Conservation (phyloP, 352 stramenopile genomes). For the Pythium phragmitis region DNA sequence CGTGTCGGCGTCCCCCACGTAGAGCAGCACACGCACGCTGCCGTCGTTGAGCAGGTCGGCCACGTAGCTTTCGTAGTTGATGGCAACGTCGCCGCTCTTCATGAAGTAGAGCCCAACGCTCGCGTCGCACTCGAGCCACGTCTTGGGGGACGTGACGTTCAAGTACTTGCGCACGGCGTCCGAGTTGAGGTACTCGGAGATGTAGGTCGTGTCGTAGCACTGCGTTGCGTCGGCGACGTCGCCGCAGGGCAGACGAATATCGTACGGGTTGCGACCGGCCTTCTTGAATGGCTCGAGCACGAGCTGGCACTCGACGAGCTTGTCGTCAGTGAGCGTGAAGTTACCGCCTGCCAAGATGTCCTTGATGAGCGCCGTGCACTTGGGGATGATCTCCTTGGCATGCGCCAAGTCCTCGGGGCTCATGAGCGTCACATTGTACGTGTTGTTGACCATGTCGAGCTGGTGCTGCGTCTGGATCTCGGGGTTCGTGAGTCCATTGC, state of each 20-base stretch:
- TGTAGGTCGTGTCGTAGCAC: constrained; percentile 25
- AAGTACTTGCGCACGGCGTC: neutral
- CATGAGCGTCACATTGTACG: constrained; percentile 60
- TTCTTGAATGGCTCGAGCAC: constrained; percentile 25
- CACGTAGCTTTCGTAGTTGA: constrained; percentile 4
- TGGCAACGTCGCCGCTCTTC: neutral
- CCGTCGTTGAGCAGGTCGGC: constrained; percentile 49
- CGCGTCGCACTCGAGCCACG: neutral
- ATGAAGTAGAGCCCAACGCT: neutral
- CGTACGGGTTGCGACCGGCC: constrained; percentile 46
- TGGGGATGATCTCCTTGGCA: constrained; percentile 17
- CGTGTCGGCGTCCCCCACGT: constrained; percentile 86
- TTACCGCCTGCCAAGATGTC: neutral
- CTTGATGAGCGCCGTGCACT: neutral
- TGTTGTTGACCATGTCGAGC: constrained; percentile 54
- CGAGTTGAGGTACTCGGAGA: constrained; percentile 36
- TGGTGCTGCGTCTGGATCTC: constrained; percentile 37
- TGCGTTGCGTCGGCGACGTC: neutral
- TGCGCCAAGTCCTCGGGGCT: constrained; percentile 26
- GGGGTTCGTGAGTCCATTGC: constrained; percentile 63
- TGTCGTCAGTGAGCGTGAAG: constrained; percentile 11
- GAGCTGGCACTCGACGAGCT: constrained; percentile 29
- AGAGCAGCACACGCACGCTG: constrained; percentile 20
- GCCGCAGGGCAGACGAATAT: constrained; percentile 57
- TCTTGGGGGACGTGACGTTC: neutral